A percentile compares a stretch with the other conserved stretches of the same genome.
Evolutionary conservation across 1,139 yeast genomes (phyloP).

Genomic region (Kodamaea suecica): DNA sequence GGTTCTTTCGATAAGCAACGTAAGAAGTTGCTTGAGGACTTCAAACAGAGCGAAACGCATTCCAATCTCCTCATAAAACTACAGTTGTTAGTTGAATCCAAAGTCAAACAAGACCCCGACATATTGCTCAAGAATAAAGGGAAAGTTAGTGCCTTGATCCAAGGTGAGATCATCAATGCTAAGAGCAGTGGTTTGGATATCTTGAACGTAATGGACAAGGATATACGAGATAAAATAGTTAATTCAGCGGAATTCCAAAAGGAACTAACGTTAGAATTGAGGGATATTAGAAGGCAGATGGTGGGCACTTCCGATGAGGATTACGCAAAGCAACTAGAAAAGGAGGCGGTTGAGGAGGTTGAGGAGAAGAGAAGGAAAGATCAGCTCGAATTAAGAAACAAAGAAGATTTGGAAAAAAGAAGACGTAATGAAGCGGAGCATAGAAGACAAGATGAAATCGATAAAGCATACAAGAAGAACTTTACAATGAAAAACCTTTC

Average conservation of each 20-base stretch:
- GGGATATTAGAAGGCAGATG: slow-evolving; percentile 32
- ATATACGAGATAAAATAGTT: slow-evolving; percentile 45
- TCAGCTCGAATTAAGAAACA: slow-evolving; percentile 10
- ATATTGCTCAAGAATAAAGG: slow-evolving; percentile 50
- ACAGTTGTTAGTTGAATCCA: slow-evolving; percentile 43
- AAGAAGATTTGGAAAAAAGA: slow-evolving; percentile 11
- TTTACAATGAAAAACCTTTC: slow-evolving; percentile 27
- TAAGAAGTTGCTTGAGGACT: slow-evolving; percentile 40
- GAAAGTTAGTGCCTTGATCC: slow-evolving; percentile 51
- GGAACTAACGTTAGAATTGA: slow-evolving; percentile 30
- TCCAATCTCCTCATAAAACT: slow-evolving; percentile 40
- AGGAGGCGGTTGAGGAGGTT: slow-evolving; percentile 16
- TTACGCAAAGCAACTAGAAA: slow-evolving; percentile 24
- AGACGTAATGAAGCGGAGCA: slow-evolving; percentile 17
- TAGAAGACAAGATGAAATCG: slow-evolving; percentile 11
- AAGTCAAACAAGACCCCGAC: slow-evolving; percentile 48
- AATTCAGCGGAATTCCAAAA: slow-evolving; percentile 43
- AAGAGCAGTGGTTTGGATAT: slow-evolving; percentile 13
- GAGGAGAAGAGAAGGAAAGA: slow-evolving; percentile 9
- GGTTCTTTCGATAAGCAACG: slow-evolving; percentile 52
- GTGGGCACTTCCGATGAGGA: slow-evolving; percentile 44
- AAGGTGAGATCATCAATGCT: slow-evolving; percentile 42
- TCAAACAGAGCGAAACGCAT: slow-evolving; percentile 43
- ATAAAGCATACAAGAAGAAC: slow-evolving; percentile 23
- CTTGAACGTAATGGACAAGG: slow-evolving; percentile 43